Conservation (phyloP, 192 early-diverging fungal species). For the Coemansia sp. region DNA sequence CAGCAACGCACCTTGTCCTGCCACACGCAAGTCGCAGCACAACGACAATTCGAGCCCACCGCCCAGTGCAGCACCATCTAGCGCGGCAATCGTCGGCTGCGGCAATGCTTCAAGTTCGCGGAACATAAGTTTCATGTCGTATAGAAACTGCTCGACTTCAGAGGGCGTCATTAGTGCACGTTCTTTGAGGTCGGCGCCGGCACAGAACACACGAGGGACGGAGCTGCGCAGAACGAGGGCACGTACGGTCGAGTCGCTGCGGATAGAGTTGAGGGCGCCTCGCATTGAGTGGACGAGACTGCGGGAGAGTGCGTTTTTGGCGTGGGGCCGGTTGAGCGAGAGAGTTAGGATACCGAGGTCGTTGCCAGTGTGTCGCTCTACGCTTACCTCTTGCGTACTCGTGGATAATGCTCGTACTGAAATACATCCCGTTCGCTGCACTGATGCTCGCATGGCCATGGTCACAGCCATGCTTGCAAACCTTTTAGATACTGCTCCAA, state of each 20-base stretch:
- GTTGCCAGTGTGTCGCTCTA: constrained; percentile 19
- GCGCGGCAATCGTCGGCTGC: constrained; percentile 88
- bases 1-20: constrained; percentile 73
- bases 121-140: constrained; percentile 71
- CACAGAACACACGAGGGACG: constrained; percentile 85
- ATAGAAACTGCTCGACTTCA: constrained; percentile 82
- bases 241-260: constrained; percentile 59
- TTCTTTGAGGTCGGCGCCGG: constrained; percentile 96
- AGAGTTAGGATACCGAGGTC: constrained; percentile 75
- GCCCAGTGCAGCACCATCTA: constrained; percentile 92
- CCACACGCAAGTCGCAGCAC: constrained; percentile 84
- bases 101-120: constrained; percentile 82
- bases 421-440: background rate
- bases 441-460: background rate
- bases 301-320: constrained; percentile 87
- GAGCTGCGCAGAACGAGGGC: constrained; percentile 78
- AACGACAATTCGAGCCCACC: constrained; percentile 91
- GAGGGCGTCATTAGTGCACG: constrained; percentile 70
- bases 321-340: constrained; percentile 77
- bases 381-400: constrained; percentile 9
- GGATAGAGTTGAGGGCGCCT: constrained; percentile 60
- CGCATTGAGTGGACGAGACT: constrained; percentile 72
- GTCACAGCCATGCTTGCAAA: background rate
- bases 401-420: background rate
- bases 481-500: background rate